Percentiles rank a stretch among this genome's conserved stretches.
These are phyloP conservation scores for Globisporangium yorkense DNA, from an alignment of 352 stramenopile genomes.

Conservation along the genomic window DNA sequence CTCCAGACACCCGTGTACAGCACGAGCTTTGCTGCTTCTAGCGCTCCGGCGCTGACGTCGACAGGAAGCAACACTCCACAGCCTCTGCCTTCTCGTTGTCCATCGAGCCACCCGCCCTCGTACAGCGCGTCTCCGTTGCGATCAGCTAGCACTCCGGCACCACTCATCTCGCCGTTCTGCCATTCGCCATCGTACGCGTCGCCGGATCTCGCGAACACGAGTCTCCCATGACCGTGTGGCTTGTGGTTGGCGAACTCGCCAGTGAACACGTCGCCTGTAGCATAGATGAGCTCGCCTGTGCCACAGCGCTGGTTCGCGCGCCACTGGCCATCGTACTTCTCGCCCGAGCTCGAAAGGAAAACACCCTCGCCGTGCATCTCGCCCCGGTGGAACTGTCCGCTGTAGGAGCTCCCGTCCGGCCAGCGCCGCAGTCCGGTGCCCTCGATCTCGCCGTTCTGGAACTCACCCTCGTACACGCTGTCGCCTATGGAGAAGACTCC, in stretches of 20 bases:
- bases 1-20: conserved; percentile 20
- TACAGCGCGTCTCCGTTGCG: conserved; percentile 18
- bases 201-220: conserved; percentile 18
- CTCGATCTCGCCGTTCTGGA: conserved; percentile 56
- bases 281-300: conserved; percentile 25
- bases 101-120: conserved; percentile 36
- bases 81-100: conserved; percentile 25
- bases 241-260: conserved; percentile 39
- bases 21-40: not conserved
- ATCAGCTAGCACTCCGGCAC: conserved; percentile 20
- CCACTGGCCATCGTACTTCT: conserved; percentile 59
- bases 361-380: conserved; percentile 53
- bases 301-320: conserved; percentile 37
- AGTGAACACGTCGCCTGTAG: conserved; percentile 30
- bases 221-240: conserved; percentile 29
- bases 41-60: not conserved
- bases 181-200: conserved; percentile 38
- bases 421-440: conserved; percentile 45
- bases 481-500: conserved; percentile 30
- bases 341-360: conserved; percentile 27
- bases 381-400: conserved; percentile 39
- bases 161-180: conserved; percentile 18
- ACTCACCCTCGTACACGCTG: conserved; percentile 42
- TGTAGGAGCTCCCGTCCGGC: conserved; percentile 54
- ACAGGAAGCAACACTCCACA: conserved; percentile 5